Evolutionary conservation across 306 rosid genomes (phyloP), one percentile per base, ranked within the genome.

Genomic region (Prunus armeniaca): DNA sequence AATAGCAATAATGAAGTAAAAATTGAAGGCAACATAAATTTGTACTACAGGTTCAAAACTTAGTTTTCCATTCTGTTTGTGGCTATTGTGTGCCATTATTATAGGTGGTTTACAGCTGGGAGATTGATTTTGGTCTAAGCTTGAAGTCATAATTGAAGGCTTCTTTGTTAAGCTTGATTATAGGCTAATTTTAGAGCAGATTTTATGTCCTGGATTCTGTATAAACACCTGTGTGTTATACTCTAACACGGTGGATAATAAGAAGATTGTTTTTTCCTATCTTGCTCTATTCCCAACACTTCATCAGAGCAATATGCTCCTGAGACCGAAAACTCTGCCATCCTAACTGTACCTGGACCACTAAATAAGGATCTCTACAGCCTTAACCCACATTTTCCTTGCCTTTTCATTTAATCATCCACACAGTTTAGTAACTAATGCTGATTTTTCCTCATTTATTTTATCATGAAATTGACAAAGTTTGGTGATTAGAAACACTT

Each of bases 401-500:
- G 41, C 19, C 12, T 41, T 57, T 5, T 34, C 67, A 57, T 38
- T 56, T 55, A 56, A 12, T 20, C 20, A 32, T 30, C 50, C 64
- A 55, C 52, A 50, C 30, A 72, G 45, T 41, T 2, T 9, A 8
- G 43, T 72, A 20, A 72, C 32, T 57, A 9, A 38, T 8, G 27
- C 3, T 8, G 13, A 32, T 7, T 54, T 71, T 10, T 38, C 50
- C 32, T 50, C 9, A 45, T 30, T 15, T 71, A 34, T 70, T 72
- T 72, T 19, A 34, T 55, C 17, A 72, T 54, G 30, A 30, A 13
- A 38, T 71, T 63, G 34, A 70, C n/a, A 5, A 8, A 17, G 20
- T 74, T 11, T 66, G 79, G 67, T 47, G 38, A 57, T 47, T 12
- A 68, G 4, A n/a, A 28, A 72, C 19, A 28, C 47, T 58, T 61